Evolutionary conservation across 139 green algal species (phyloP).

Genomic region (Zygnema circumcarinatum): DNA sequence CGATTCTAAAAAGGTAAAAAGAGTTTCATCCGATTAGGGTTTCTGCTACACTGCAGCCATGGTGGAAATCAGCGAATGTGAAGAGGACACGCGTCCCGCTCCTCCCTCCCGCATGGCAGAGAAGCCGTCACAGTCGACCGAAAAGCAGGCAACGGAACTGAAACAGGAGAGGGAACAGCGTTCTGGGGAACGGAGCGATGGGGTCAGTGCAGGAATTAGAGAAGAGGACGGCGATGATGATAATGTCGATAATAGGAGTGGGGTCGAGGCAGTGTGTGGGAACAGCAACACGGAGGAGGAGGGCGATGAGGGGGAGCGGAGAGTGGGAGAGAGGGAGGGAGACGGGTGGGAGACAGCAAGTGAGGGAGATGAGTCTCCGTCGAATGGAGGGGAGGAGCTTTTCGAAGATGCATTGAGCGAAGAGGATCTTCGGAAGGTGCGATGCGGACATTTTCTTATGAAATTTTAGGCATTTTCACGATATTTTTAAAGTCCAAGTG

Average conservation of each 20-base stretch:
- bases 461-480: neutral
- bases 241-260: neutral
- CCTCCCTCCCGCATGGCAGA: too few species aligned
- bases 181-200: neutral
- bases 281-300: neutral
- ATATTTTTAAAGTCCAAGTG: neutral
- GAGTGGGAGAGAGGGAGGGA: neutral
- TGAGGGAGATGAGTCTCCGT: neutral
- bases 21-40: too few species aligned
- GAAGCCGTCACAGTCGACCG: too few species aligned
- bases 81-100: too few species aligned
- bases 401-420: neutral
- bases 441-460: slow-evolving; percentile 16
- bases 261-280: neutral
- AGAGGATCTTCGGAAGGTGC: slow-evolving; percentile 21
- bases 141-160: neutral
- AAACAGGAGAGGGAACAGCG: neutral
- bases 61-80: too few species aligned
- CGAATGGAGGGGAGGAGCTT: slow-evolving; percentile 10
- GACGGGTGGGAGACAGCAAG: neutral
- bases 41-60: too few species aligned
- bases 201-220: neutral
- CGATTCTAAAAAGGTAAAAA: too few species aligned
- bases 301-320: slow-evolving; percentile 17
- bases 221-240: neutral